Evolutionary conservation across 192 early-diverging fungal species (phyloP).

Genomic region (Geosiphon pyriformis): DNA sequence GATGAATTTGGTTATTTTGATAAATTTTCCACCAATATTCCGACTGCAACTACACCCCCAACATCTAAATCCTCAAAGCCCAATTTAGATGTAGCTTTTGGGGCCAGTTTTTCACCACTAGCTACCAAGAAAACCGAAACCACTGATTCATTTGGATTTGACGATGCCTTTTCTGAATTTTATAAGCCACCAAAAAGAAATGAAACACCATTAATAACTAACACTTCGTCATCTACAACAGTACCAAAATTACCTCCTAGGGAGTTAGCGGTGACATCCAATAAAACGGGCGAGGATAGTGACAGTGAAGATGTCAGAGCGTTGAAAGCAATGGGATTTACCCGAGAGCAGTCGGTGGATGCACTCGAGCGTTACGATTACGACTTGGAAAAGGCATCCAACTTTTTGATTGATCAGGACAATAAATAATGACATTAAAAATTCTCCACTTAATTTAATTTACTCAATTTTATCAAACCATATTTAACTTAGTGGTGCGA

Average conservation of each 20-base stretch:
- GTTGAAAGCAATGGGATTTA: conserved; percentile 69
- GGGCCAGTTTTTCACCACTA: not conserved
- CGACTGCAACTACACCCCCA: not conserved
- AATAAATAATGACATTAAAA: not conserved
- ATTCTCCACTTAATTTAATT: too few relatives aligned
- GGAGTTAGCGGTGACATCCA: too few relatives aligned
- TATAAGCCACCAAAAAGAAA: not conserved
- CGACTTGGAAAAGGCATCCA: conserved; percentile 66
- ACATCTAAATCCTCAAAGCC: not conserved
- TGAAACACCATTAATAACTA: not conserved
- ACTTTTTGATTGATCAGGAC: conserved; percentile 65
- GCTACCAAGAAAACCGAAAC: not conserved
- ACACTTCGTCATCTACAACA: not conserved
- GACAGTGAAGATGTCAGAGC: conserved; percentile 30
- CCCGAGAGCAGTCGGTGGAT: conserved; percentile 52
- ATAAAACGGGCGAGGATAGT: not conserved
- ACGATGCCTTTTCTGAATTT: conserved; percentile 10
- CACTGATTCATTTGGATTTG: conserved; percentile 4
- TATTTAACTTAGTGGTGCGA: too few relatives aligned
- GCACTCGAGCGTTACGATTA: conserved; percentile 67
- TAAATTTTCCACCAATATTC: conserved; percentile 6
- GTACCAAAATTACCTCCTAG: not conserved
- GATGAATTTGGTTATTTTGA: conserved; percentile 23
- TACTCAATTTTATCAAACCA: too few relatives aligned
- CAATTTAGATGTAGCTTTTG: conserved; percentile 21